Evolutionary conservation across 2,329 filamentous ascomycete genomes (phyloP).

Genomic region (Colletotrichum gigasporum): DNA sequence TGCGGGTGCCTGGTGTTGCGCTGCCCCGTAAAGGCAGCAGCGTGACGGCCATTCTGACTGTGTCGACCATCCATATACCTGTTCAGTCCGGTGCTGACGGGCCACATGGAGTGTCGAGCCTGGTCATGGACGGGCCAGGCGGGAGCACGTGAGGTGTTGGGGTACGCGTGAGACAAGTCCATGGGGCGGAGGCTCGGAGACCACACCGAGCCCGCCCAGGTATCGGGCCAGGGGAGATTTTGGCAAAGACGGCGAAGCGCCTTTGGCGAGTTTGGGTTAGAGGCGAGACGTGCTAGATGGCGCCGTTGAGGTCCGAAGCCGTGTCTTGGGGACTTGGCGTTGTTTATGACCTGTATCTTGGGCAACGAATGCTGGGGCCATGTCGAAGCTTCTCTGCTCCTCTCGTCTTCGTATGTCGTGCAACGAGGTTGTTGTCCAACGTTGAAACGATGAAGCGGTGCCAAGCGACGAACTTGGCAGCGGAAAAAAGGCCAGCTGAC

Average conservation of each 20-base stretch:
- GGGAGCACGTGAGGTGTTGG: constrained; percentile 11
- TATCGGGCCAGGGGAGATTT: neutral
- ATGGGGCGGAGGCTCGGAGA: neutral
- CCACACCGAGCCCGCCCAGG: neutral
- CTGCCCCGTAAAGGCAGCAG: neutral
- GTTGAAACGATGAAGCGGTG: neutral
- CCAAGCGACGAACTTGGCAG: neutral
- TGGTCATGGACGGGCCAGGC: neutral
- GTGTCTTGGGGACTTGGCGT: constrained; percentile 31
- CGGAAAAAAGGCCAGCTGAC: neutral
- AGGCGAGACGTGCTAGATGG: constrained; percentile 23
- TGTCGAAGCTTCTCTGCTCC: constrained; percentile 4
- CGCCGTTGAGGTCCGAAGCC: constrained; percentile 30
- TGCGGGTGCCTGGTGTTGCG: neutral
- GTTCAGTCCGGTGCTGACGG: neutral
- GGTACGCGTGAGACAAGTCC: neutral
- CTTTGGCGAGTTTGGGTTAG: neutral
- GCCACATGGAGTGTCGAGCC: neutral
- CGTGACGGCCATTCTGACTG: neutral
- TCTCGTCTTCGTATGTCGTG: neutral
- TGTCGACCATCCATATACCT: neutral
- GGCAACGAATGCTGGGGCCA: constrained; percentile 21
- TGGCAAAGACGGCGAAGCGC: neutral
- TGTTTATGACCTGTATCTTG: constrained; percentile 21
- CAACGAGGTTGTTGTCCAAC: neutral